Evolutionary conservation across 2,329 filamentous ascomycete genomes (phyloP).

Genomic region (Fusarium equiseti): DNA sequence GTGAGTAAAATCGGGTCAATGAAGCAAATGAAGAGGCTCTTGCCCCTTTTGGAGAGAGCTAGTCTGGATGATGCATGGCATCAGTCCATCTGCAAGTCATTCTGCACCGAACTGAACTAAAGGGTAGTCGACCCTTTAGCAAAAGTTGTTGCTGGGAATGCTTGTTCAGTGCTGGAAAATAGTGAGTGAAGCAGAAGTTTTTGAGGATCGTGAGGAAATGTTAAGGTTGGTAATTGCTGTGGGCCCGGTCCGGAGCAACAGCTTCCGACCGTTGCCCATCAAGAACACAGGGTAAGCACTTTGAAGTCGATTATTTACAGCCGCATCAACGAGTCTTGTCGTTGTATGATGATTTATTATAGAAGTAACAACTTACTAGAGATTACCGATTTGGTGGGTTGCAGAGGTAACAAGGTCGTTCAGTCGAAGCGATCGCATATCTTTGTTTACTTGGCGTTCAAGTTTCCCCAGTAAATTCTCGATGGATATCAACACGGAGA

Average conservation of each 20-base stretch:
- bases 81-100: not conserved
- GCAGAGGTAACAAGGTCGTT: not conserved
- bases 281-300: not conserved
- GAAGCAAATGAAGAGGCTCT: not conserved
- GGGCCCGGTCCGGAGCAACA: slow-evolving; percentile 24
- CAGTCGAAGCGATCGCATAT: not conserved
- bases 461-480: not conserved
- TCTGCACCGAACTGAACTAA: not conserved
- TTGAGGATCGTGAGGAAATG: not conserved
- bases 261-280: slow-evolving; percentile 11
- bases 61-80: not conserved
- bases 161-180: not conserved
- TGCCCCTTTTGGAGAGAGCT: not conserved
- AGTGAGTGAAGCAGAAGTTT: not conserved
- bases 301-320: not conserved
- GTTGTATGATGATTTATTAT: not conserved
- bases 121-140: not conserved
- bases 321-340: not conserved
- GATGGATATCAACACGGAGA: not conserved
- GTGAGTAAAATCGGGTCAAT: slow-evolving; percentile 5
- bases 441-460: not conserved
- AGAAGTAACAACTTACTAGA: not conserved
- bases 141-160: not conserved
- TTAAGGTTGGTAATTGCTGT: not conserved
- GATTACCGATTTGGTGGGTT: not conserved